A percentile compares a stretch with the other conserved stretches of the same genome.
phyloP scores from a whole-genome alignment of 768 basidiomycete genomes.

The Trametes gibbosa region DNA sequence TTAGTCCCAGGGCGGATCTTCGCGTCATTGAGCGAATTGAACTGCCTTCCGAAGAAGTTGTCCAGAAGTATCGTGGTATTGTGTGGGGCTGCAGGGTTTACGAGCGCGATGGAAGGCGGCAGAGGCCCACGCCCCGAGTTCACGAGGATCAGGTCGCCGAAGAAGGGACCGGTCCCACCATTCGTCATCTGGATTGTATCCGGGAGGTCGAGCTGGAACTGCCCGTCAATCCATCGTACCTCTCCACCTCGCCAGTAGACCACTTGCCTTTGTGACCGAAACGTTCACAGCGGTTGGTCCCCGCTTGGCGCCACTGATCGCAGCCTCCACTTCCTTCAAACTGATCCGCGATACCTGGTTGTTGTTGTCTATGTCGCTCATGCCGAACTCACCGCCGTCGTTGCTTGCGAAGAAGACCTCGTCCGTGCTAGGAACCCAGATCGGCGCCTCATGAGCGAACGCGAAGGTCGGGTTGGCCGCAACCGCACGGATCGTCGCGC shows the following conservation, averaged over 20 bases:
- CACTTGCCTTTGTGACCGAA: constrained; percentile 40
- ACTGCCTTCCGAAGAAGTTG: constrained; percentile 78
- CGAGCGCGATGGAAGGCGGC: constrained; percentile 61
- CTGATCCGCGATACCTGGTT: constrained; percentile 62
- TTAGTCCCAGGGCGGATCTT: constrained; percentile 67
- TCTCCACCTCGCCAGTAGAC: neutral
- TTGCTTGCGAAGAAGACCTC: constrained; percentile 73
- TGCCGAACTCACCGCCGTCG: constrained; percentile 61
- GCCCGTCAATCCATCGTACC: neutral
- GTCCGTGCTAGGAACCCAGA: constrained; percentile 65
- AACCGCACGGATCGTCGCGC: constrained; percentile 57
- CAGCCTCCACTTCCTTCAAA: constrained; percentile 51
- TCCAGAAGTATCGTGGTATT: constrained; percentile 70
- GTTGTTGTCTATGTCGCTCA: constrained; percentile 61
- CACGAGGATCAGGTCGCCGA: constrained; percentile 55
- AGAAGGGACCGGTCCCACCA: constrained; percentile 63
- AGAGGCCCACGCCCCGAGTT: constrained; percentile 63
- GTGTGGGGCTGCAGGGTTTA: constrained; percentile 61
- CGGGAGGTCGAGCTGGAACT: constrained; percentile 51
- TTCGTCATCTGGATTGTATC: constrained; percentile 68
- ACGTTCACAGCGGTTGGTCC: constrained; percentile 43
- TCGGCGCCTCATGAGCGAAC: constrained; percentile 77
- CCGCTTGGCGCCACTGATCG: constrained; percentile 33
- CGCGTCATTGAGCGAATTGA: constrained; percentile 79
- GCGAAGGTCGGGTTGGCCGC: constrained; percentile 60